Conservation (phyloP, 2,329 filamentous ascomycete species). For the Pestalotiopsis sp. region DNA sequence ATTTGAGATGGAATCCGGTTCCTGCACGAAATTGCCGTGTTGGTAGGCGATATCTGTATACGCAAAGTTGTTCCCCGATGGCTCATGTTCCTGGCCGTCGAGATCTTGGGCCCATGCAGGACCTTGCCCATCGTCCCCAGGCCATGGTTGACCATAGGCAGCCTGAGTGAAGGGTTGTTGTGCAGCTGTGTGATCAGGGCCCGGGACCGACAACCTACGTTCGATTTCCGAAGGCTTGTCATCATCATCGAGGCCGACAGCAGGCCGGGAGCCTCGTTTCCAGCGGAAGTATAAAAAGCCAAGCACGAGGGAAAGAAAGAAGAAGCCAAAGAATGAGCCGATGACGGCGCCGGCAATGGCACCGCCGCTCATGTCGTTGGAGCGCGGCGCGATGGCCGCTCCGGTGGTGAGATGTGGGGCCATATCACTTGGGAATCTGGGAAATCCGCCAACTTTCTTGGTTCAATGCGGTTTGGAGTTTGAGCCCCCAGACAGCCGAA, state of each 20-base stretch:
- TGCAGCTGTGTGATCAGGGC: conserved; percentile 17
- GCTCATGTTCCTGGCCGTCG: conserved; percentile 21
- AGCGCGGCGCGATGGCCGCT: conserved; percentile 26
- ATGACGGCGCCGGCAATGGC: conserved; percentile 35
- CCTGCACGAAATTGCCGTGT: conserved; percentile 23
- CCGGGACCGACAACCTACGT: conserved; percentile 19
- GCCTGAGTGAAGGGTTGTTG: conserved; percentile 15
- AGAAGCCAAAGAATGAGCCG: conserved; percentile 32
- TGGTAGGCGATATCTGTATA: conserved; percentile 12
- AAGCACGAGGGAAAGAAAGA: conserved; percentile 30
- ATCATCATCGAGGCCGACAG: not conserved
- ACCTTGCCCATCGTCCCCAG: not conserved
- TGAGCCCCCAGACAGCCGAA: not conserved
- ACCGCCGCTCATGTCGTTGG: conserved; percentile 26
- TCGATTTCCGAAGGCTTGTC: conserved; percentile 2
- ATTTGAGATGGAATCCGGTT: conserved; percentile 24
- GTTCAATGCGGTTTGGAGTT: not conserved
- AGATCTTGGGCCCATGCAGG: conserved; percentile 2
- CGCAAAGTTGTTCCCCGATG: conserved; percentile 21
- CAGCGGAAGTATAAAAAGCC: conserved; percentile 36
- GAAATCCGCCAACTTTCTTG: not conserved
- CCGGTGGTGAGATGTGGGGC: conserved; percentile 21
- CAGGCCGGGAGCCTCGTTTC: conserved; percentile 22
- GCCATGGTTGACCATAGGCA: not conserved
- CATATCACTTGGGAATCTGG: conserved; percentile 18